phyloP scores from a whole-genome alignment of 106 monocot species.

The Phalaenopsis aphrodite region DNA sequence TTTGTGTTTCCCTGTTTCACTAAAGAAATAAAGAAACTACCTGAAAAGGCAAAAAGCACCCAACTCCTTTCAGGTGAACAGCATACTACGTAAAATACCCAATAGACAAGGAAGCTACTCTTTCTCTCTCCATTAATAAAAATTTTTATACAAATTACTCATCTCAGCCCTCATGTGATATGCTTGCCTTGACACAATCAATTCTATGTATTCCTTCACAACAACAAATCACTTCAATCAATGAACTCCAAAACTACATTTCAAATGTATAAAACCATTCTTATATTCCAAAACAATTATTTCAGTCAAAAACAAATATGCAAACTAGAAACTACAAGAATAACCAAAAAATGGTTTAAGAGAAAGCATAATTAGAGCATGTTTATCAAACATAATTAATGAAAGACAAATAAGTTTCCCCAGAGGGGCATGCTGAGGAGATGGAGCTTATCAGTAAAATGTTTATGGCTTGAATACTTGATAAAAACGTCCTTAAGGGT shows the following conservation, averaged over 20 bases:
- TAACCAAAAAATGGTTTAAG: not conserved
- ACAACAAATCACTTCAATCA: not conserved
- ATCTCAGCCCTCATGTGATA: not conserved
- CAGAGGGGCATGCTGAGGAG: not conserved
- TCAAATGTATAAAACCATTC: not conserved
- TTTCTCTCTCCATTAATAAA: not conserved
- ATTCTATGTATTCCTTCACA: not conserved
- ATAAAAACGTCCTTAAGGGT: not conserved
- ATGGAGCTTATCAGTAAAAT: not conserved
- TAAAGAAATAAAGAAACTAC: not conserved
- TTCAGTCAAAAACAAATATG: not conserved
- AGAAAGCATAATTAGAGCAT: not conserved
- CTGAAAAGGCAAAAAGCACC: not conserved
- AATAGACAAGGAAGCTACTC: not conserved
- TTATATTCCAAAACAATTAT: not conserved
- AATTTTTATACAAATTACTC: not conserved
- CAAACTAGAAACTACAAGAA: not conserved
- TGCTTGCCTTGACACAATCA: not conserved
- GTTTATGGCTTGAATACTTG: not conserved
- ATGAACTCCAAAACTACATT: not conserved
- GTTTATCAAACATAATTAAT: not conserved
- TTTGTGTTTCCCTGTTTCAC: not conserved
- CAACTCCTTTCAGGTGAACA: not conserved
- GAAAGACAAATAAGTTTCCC: not conserved
- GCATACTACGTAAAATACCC: not conserved